These are phyloP conservation scores for Tetracladium marchalianum DNA, from an alignment of 495 filamentous ascomycete species.

Conservation along the genomic window DNA sequence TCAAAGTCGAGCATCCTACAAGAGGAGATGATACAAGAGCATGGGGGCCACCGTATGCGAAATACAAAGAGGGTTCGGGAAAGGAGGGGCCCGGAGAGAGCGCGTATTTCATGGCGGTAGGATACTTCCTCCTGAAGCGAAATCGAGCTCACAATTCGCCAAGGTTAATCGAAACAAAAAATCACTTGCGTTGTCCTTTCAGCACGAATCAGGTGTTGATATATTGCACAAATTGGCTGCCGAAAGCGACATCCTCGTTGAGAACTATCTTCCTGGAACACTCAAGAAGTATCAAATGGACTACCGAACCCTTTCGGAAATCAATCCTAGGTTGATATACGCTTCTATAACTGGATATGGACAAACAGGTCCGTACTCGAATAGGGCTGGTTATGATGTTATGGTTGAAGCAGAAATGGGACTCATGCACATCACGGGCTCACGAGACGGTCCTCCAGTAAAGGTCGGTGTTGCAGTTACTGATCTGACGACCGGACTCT, in stretches of 20 bases:
- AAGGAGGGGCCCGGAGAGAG: conserved; percentile 76
- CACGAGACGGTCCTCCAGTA: conserved; percentile 78
- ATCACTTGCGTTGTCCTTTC: conserved; percentile 84
- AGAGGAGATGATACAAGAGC: conserved; percentile 90
- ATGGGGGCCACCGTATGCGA: conserved; percentile 93
- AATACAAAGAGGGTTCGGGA: conserved; percentile 48
- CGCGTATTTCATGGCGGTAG: conserved; percentile 83
- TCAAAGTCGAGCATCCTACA: conserved; percentile 91
- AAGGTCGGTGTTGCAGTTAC: conserved; percentile 98
- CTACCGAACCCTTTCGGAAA: conserved; percentile 62
- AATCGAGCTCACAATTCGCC: neutral
- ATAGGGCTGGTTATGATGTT: conserved; percentile 91
- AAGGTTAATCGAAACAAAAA: conserved; percentile 96
- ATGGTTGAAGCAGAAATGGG: conserved; percentile 99
- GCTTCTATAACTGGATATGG: conserved; percentile 62
- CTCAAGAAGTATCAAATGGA: conserved; percentile 89
- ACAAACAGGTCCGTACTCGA: conserved; percentile 85
- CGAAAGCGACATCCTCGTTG: conserved; percentile 85
- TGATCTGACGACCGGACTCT: conserved; percentile 91
- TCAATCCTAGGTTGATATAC: conserved; percentile 71
- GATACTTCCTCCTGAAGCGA: neutral
- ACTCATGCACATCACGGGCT: conserved; percentile 95
- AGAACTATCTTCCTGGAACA: conserved; percentile 89
- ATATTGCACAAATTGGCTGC: conserved; percentile 78
- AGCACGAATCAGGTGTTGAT: conserved; percentile 68